phyloP scores from a whole-genome alignment of 495 filamentous ascomycete species.

The Bryoglossum gracile region DNA sequence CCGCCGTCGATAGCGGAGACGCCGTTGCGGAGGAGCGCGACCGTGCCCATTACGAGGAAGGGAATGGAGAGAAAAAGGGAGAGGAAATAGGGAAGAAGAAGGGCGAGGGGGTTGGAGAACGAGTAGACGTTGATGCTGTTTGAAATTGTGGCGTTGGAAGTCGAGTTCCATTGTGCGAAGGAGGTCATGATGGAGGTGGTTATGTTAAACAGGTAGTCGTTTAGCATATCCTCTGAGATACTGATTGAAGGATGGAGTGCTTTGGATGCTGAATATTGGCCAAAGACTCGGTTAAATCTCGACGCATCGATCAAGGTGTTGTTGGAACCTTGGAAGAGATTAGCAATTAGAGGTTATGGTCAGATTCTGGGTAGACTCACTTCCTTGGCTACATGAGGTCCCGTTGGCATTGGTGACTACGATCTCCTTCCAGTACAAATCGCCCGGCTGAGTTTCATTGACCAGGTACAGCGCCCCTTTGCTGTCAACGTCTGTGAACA shows the following conservation, averaged over 20 bases:
- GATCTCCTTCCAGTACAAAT: too few relatives aligned
- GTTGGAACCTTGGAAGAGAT: too few relatives aligned
- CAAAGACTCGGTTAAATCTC: constrained; percentile 13
- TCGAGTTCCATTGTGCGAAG: constrained; percentile 11
- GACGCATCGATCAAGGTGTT: constrained; percentile 13
- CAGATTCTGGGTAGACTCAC: too few relatives aligned
- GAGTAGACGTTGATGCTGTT: constrained; percentile 19
- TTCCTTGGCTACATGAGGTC: too few relatives aligned
- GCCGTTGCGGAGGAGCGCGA: constrained; percentile 21
- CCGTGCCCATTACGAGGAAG: constrained; percentile 18
- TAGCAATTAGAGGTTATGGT: too few relatives aligned
- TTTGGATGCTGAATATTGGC: constrained; percentile 9
- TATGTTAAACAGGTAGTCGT: constrained; percentile 21
- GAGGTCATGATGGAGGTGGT: constrained; percentile 19
- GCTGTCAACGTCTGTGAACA: too few relatives aligned
- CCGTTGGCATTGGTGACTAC: too few relatives aligned
- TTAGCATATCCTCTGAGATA: constrained; percentile 14
- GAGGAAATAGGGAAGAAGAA: constrained; percentile 25
- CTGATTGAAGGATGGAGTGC: constrained; percentile 12
- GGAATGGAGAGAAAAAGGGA: constrained; percentile 11
- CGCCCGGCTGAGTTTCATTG: too few relatives aligned
- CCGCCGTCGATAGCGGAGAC: constrained; percentile 24
- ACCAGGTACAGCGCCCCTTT: too few relatives aligned
- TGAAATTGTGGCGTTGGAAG: constrained; percentile 1
- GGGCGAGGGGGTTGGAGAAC: constrained; percentile 16